These are phyloP conservation scores for Kazachstania kunashirensis DNA, from an alignment of 805 yeast species.

Conservation along the genomic window DNA sequence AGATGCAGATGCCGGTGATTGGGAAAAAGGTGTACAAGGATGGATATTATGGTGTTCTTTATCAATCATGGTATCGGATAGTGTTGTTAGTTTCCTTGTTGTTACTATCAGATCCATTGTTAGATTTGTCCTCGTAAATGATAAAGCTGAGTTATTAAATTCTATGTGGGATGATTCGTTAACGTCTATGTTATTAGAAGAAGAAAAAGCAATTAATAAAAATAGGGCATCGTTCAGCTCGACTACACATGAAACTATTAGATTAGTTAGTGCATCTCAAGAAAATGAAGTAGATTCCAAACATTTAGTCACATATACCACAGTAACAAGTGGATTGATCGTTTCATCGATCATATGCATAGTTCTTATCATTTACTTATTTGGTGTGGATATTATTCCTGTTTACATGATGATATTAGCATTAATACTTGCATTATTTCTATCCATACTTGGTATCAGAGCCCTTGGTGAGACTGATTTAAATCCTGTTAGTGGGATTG, in stretches of 20 bases:
- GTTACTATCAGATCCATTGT: slow-evolving; percentile 40
- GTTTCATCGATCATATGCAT: slow-evolving; percentile 62
- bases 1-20: slow-evolving; percentile 59
- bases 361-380: slow-evolving; percentile 52
- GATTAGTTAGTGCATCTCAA: slow-evolving; percentile 22
- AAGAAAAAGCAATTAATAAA: slow-evolving; percentile 23
- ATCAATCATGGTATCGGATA: slow-evolving; percentile 89
- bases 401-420: slow-evolving; percentile 59
- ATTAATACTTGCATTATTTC: slow-evolving; percentile 60
- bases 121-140: slow-evolving; percentile 17
- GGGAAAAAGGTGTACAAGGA: slow-evolving; percentile 92
- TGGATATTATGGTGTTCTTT: slow-evolving; percentile 95
- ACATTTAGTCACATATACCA: slow-evolving; percentile 41
- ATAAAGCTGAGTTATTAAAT: slow-evolving; percentile 18
- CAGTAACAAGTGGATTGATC: slow-evolving; percentile 51
- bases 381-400: slow-evolving; percentile 59
- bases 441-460: slow-evolving; percentile 80
- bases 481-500: slow-evolving; percentile 94
- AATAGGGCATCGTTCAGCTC: slow-evolving; percentile 7
- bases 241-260: slow-evolving; percentile 20
- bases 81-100: slow-evolving; percentile 67
- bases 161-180: slow-evolving; percentile 24
- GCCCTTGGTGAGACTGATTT: slow-evolving; percentile 95
- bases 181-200: slow-evolving; percentile 27
- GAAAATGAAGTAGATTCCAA: slow-evolving; percentile 34